phyloP scores from a whole-genome alignment of 768 basidiomycete species.

The Tylopilus sp. region DNA sequence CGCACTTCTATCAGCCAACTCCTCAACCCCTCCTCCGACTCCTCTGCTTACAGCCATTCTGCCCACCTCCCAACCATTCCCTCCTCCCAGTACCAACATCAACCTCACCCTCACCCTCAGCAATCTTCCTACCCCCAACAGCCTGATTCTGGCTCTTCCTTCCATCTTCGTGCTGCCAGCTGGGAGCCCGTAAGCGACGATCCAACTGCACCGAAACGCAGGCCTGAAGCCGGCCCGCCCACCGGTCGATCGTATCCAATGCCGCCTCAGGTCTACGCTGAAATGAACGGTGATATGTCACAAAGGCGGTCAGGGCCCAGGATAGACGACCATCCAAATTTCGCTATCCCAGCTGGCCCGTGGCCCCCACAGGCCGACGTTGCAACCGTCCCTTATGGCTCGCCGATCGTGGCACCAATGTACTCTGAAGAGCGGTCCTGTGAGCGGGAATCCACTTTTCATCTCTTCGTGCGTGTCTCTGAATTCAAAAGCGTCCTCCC shows the following conservation, averaged over 20 bases:
- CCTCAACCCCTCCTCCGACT: conserved; percentile 45
- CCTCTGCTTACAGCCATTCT: conserved; percentile 32
- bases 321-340: conserved; percentile 31
- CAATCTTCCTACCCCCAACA: conserved; percentile 28
- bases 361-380: conserved; percentile 36
- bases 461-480: conserved; percentile 10
- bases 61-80: conserved; percentile 28
- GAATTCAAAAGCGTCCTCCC: conserved; percentile 15
- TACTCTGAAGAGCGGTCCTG: conserved; percentile 60
- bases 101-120: conserved; percentile 22
- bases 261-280: conserved; percentile 33
- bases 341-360: conserved; percentile 25
- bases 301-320: conserved; percentile 26
- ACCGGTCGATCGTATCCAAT: conserved; percentile 34
- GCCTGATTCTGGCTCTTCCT: conserved; percentile 34
- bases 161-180: conserved; percentile 58
- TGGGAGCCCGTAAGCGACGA: conserved; percentile 45
- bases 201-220: conserved; percentile 35
- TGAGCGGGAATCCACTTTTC: conserved; percentile 28
- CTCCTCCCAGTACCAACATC: conserved; percentile 29
- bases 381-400: conserved; percentile 37
- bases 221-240: conserved; percentile 31
- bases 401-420: conserved; percentile 43
- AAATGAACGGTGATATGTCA: conserved; percentile 32
- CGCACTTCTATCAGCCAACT: conserved; percentile 50